Base-by-base conservation (phyloP, 179 eudicot genomes). In the Silene noctiflora region DNA sequence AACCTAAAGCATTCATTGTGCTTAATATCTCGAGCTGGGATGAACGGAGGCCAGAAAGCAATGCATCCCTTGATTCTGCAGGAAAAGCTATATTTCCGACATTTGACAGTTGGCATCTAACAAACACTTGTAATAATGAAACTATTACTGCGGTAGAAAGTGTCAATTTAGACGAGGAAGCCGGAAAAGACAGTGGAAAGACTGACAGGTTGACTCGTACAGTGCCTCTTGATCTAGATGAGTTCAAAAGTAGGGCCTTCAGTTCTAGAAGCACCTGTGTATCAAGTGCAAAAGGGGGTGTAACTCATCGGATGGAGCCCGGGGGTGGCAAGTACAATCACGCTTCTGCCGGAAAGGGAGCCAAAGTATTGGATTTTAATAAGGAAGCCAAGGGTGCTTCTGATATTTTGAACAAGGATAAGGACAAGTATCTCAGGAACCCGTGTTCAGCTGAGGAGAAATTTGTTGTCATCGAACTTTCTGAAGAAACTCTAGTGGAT, bases 271-370 rank as follows among this genome's bases (percentile, higher is more conserved):
- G 73, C 80, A 73, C 75, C 55, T 21, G 81, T 71, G 78, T 80
- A 51, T 71, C 85, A 67, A 94, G 87, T 78, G 83, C 79, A 59
- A 81, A 81, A 20, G 94, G 91, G 73, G 77, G 84, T 80, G 84
- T 90, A 35, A 87, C 80, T 72, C 97, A 91, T 72, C 84, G 98
- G 75, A 76, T 90, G 72, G 98, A 95, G 84, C 95, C 94, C 31
- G 97, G 92, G 75, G 99, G 98, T 44, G 82, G 82, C 35, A 97
- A 88, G 51, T 96, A 93, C 84, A 96, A 96, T 73, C 93, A 93
- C 83, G 99, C 99, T 75, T 93, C 99, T 71, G 82, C 90, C 29
- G 86, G 90, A 48, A 96, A 96, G 81, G 98, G 97, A 21, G 99
- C 99, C 12, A 93, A 96, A 83, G 91, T 93, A 58, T 81, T 96